phyloP scores from a whole-genome alignment of 1,284 basidiomycete genomes.

The Laetiporus sulphureus region DNA sequence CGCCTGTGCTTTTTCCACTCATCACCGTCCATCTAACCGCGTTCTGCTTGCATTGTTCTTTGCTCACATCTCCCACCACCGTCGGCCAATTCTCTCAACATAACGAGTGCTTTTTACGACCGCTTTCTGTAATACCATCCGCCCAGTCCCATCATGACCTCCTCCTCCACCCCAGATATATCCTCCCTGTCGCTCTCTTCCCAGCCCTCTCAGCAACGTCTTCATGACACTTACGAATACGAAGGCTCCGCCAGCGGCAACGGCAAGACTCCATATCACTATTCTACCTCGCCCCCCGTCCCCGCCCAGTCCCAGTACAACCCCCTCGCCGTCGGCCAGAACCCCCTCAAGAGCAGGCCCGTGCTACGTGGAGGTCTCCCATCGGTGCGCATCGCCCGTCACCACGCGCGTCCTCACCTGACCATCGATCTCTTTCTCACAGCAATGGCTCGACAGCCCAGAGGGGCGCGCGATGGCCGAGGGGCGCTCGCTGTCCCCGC shows the following conservation, averaged over 20 bases:
- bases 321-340: constrained; percentile 50
- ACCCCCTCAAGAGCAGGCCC: constrained; percentile 70
- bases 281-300: constrained; percentile 59
- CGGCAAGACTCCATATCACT: constrained; percentile 59
- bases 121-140: constrained; percentile 16
- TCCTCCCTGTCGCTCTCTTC: constrained; percentile 65
- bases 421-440: no score
- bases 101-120: constrained; percentile 19
- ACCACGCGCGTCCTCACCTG: no score
- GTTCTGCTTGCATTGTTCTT: no score
- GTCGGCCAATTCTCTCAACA: constrained; percentile 20
- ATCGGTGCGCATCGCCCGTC: constrained; percentile 41
- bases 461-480: constrained; percentile 48
- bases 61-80: no score
- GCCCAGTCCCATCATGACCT: constrained; percentile 52
- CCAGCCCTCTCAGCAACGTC: constrained; percentile 58
- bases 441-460: constrained; percentile 84
- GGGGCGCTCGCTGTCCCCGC: constrained; percentile 74
- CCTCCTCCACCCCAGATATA: constrained; percentile 65
- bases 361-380: constrained; percentile 56
- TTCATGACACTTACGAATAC: constrained; percentile 81
- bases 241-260: constrained; percentile 46
- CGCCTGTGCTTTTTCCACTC: no score
- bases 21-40: no score
- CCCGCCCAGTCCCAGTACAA: constrained; percentile 59